phyloP scores from a whole-genome alignment of 139 green algal species.

The Eudorina sp. region DNA sequence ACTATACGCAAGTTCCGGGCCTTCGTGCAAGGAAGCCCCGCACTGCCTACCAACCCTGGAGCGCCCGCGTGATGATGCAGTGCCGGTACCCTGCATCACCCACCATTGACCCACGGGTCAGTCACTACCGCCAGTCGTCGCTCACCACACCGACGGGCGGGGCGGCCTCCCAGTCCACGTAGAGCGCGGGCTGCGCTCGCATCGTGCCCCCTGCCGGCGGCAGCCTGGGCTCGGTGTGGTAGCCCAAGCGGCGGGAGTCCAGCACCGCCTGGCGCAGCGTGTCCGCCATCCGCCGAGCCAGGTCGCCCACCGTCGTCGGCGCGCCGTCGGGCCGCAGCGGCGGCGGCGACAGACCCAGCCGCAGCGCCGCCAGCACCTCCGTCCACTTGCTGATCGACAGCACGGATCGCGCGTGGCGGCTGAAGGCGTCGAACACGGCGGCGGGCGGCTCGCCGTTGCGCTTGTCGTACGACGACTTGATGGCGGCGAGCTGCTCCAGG shows the following conservation, averaged over 20 bases:
- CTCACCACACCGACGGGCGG: neutral
- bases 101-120: too few relatives aligned
- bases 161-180: neutral
- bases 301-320: neutral
- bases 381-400: neutral
- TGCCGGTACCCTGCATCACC: too few relatives aligned
- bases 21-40: too few relatives aligned
- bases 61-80: too few relatives aligned
- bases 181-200: neutral
- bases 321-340: neutral
- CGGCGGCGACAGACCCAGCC: neutral
- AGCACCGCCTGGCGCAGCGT: slow-evolving; percentile 8
- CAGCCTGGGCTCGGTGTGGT: neutral
- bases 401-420: slow-evolving; percentile 5
- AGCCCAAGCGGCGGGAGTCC: neutral
- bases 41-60: too few relatives aligned
- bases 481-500: slow-evolving; percentile 3
- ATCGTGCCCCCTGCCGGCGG: neutral
- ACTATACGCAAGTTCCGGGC: too few relatives aligned
- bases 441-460: neutral
- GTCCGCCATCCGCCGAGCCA: neutral
- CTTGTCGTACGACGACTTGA: slow-evolving; percentile 7
- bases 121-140: neutral
- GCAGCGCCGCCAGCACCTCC: slow-evolving; percentile 2
- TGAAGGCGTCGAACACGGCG: neutral